Evolutionary conservation across 164 flowering plant genomes (phyloP), one percentile per base, ranked within the genome.

Genomic region (Stephania cephalantha): DNA sequence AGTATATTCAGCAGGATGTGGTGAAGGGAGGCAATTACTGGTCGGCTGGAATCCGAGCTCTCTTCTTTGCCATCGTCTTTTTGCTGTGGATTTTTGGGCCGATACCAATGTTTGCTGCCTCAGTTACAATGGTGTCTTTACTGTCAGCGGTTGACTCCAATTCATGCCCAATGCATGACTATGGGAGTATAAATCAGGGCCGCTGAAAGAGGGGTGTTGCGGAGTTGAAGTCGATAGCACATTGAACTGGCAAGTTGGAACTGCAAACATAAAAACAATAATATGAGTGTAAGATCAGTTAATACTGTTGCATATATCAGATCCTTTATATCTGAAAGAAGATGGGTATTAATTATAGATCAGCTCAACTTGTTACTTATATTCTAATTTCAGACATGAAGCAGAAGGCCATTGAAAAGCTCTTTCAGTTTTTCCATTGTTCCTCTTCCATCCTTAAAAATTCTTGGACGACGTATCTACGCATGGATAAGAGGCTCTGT

Each of bases 21-120:
- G 83, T 89, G 15, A 73, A 76, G 67, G 94, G 87, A 18, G 73
- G 85, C n/a, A 71, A 69, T 55, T 90, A 81, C 77, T 87, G 86
- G 89, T 71, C 79, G 11, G 66, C 85, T 31, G 92, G 94, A 1
- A 73, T 87, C 1, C 71, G 88, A 35, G 85, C 88, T 1, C 79
- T 87, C 77, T 85, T 86, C 74, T 85, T 89, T 72, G 87, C 86
- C 9, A 74, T 77, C 61, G 67, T 71, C 25, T 73, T 87, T 73
- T 42, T 86, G 71, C 72, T 87, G 42, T 89, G 90, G 92, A 73
- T 83, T 20, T 89, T 87, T 72, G 89, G 90, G 8, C 88, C 92
- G 3, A 83, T 87, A 17, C 89, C 87, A 0, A 84, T 89, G 88
- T 83, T 86, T 73, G 69, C 73, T 45, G 77, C 81, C 52, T 85